A percentile compares a stretch with the other conserved stretches of the same genome.
phyloP scores from a whole-genome alignment of 768 basidiomycete species.

The Pisolithus marmoratus region DNA sequence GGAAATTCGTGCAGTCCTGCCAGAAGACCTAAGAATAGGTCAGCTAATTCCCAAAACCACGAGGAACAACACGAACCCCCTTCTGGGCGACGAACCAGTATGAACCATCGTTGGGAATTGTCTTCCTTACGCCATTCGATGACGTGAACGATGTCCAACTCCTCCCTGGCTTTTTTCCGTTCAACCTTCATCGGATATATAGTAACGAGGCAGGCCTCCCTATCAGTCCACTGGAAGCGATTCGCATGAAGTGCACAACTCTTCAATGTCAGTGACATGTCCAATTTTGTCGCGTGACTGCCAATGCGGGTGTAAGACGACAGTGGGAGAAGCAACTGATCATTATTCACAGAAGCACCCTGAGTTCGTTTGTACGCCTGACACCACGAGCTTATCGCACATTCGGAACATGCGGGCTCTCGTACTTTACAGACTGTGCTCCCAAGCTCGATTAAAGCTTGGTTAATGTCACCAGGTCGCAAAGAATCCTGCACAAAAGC shows the following conservation, averaged over 20 bases:
- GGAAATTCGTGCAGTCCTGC: conserved; percentile 91
- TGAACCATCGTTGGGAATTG: conserved; percentile 49
- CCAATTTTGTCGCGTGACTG: neutral
- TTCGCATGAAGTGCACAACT: conserved; percentile 64
- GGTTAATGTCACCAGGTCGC: conserved; percentile 79
- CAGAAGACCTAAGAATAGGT: conserved; percentile 61
- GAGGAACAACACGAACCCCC: conserved; percentile 47
- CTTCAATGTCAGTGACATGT: conserved; percentile 62
- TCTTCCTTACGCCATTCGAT: conserved; percentile 61
- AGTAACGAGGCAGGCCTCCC: conserved; percentile 40
- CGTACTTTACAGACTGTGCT: conserved; percentile 88
- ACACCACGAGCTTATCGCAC: conserved; percentile 70
- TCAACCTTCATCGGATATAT: conserved; percentile 84
- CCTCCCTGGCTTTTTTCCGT: conserved; percentile 79
- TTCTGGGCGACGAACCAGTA: conserved; percentile 79
- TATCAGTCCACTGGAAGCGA: conserved; percentile 37
- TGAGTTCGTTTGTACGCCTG: conserved; percentile 43
- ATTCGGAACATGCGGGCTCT: conserved; percentile 66
- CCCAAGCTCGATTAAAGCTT: conserved; percentile 92
- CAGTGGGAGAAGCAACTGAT: neutral
- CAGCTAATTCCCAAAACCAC: neutral
- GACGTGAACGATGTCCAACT: conserved; percentile 81
- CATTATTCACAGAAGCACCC: conserved; percentile 8
- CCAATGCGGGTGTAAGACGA: neutral
- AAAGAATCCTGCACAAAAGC: conserved; percentile 53